phyloP scores from a whole-genome alignment of 257 asterid species.

The Solanum clarkiae region DNA sequence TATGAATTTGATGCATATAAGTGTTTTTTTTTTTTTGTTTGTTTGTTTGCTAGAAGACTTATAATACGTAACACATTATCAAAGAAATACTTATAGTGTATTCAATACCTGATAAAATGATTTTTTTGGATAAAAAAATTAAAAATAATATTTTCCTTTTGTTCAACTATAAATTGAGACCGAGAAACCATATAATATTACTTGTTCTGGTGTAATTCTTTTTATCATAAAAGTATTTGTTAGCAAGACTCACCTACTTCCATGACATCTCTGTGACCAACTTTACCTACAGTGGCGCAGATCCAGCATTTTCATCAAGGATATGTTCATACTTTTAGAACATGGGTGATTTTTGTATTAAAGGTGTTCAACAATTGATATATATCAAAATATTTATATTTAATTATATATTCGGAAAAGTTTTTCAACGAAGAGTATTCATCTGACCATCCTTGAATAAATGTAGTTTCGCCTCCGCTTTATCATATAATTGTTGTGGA shows the following conservation, averaged over 20 bases:
- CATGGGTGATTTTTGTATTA: too few species aligned
- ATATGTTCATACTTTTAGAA: too few species aligned
- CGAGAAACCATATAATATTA: background rate
- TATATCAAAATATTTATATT: too few species aligned
- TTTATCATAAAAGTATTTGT: background rate
- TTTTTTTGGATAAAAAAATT: background rate
- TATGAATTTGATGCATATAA: background rate
- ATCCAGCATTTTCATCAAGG: too few species aligned
- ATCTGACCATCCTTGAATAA: too few species aligned
- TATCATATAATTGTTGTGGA: background rate
- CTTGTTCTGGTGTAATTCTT: background rate
- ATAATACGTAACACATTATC: background rate
- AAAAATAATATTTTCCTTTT: too few species aligned
- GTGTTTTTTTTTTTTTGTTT: background rate
- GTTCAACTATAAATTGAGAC: background rate
- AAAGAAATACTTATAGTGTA: background rate
- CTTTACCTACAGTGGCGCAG: background rate
- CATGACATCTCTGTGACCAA: background rate
- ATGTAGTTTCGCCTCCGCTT: too few species aligned
- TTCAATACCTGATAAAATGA: background rate
- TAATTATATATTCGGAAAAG: too few species aligned
- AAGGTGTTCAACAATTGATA: too few species aligned
- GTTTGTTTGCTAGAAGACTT: background rate
- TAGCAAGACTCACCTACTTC: background rate
- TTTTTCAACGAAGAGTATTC: too few species aligned